Percentiles rank a stretch among this genome's conserved stretches.
These are phyloP conservation scores for Anthoceros angustus DNA, from an alignment of 225 moss, liverwort and hornwort species.

Conservation along the genomic window DNA sequence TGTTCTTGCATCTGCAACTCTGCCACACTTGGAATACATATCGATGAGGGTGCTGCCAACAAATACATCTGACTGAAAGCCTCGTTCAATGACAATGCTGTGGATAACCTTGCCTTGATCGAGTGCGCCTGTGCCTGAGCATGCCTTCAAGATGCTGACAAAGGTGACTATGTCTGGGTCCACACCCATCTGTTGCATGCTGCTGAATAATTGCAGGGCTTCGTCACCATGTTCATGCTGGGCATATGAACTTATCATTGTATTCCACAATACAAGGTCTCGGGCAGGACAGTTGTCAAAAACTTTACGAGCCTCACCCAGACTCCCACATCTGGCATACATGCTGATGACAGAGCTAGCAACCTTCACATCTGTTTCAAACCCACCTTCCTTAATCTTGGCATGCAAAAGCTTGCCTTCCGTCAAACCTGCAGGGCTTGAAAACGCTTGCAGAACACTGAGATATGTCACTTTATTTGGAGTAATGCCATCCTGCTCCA, in stretches of 20 bases:
- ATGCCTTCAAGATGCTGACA: background rate
- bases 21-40: slow-evolving; percentile 1
- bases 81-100: background rate
- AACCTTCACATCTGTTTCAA: background rate
- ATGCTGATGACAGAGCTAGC: background rate
- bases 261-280: background rate
- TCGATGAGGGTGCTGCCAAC: background rate
- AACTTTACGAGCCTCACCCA: background rate
- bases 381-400: background rate
- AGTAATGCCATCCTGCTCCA: background rate
- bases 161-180: background rate
- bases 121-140: background rate
- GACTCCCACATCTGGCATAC: background rate
- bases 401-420: background rate
- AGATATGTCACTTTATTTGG: background rate
- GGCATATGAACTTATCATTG: background rate
- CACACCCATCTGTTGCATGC: background rate
- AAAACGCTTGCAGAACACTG: background rate
- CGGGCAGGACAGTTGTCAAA: background rate
- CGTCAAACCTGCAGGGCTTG: background rate
- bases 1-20: background rate
- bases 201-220: background rate
- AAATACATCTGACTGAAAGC: background rate
- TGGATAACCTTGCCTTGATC: background rate
- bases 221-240: background rate